Base-by-base conservation (phyloP, 352 stramenopile genomes). In the Phytophthora fragariaefolia region DNA sequence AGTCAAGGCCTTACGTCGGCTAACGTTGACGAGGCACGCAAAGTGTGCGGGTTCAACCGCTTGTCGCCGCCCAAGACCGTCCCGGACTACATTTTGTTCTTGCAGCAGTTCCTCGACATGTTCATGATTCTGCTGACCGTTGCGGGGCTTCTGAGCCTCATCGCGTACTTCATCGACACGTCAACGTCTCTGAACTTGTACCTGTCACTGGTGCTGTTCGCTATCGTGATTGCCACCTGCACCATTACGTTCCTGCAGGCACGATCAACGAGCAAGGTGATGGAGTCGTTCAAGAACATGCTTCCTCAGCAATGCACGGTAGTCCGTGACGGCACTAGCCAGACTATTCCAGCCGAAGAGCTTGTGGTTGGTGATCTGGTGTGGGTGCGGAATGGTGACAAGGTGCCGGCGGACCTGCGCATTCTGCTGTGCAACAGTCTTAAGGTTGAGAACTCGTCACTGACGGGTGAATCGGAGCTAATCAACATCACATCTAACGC, bases 381-480 rank as follows among this genome's bases (percentile, higher is more conserved):
- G 2, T 79, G 74, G 67, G 58, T 90, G 17, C 65, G 63, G 36
- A 77, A 83, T 26, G 81, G 81, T 6, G 77, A 90, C 66, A 80
- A 82, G 18, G 75, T 90, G 17, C 81, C 81, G 1, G 81, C 81
- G 0, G 81, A 87, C 38, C 10, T 86, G 9, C 68, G 78, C 1
- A 72, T 90, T 34, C 23, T 90, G 20, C 63, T 74, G 3, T 83
- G 69, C 55, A 79, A 66, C 62, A 76, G 76, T 27, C 69, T 90
- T 17, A 87, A 86, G 56, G 77, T 90, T 13, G 82, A 90, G 43
- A 83, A 87, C 63, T 90, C 82, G 49, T 88, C 75, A n/a, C 66
- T 90, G 32, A 88, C 77, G 17, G 82, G 82, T 27, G 82, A 90
- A 46, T 82, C 79, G 4, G 73, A 87, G 60, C 62, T 80, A 23